Percentiles rank a stretch among this genome's conserved stretches.
Evolutionary conservation across 495 filamentous ascomycete genomes (phyloP).

Genomic region (Hamigera avellanea): DNA sequence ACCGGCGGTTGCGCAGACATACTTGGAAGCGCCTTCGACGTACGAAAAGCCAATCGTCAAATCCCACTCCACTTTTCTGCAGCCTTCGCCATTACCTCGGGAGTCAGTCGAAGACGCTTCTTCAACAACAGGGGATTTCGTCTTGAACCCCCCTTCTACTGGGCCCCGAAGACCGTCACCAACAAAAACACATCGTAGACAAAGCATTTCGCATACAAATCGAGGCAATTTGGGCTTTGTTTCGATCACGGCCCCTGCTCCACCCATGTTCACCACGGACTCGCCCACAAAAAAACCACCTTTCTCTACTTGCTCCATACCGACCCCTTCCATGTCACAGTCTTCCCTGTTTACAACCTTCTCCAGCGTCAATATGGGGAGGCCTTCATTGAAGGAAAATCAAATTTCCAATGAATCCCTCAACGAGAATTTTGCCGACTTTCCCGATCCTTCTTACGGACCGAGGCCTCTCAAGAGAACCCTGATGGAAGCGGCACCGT

Average conservation of each 20-base stretch:
- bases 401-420: slow-evolving; percentile 32
- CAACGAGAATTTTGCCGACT: slow-evolving; percentile 40
- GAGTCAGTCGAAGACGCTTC: slow-evolving; percentile 32
- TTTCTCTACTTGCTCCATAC: slow-evolving; percentile 40
- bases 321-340: slow-evolving; percentile 46
- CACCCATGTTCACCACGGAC: slow-evolving; percentile 61
- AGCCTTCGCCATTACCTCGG: slow-evolving; percentile 39
- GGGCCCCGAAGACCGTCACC: slow-evolving; percentile 47
- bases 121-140: slow-evolving; percentile 32
- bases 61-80: slow-evolving; percentile 25
- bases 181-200: slow-evolving; percentile 32
- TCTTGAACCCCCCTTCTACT: slow-evolving; percentile 43
- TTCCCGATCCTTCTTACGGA: slow-evolving; percentile 44
- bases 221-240: slow-evolving; percentile 36
- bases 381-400: slow-evolving; percentile 53
- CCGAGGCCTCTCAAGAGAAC: slow-evolving; percentile 54
- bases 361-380: slow-evolving; percentile 31
- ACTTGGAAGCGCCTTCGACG: slow-evolving; percentile 46
- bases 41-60: slow-evolving; percentile 38
- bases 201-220: slow-evolving; percentile 22
- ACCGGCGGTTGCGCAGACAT: slow-evolving; percentile 48
- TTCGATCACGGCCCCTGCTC: slow-evolving; percentile 60
- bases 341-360: slow-evolving; percentile 56
- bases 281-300: slow-evolving; percentile 68
- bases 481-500: slow-evolving; percentile 61